These are phyloP conservation scores for Geum urbanum DNA, from an alignment of 306 rosid species.

Conservation along the genomic window DNA sequence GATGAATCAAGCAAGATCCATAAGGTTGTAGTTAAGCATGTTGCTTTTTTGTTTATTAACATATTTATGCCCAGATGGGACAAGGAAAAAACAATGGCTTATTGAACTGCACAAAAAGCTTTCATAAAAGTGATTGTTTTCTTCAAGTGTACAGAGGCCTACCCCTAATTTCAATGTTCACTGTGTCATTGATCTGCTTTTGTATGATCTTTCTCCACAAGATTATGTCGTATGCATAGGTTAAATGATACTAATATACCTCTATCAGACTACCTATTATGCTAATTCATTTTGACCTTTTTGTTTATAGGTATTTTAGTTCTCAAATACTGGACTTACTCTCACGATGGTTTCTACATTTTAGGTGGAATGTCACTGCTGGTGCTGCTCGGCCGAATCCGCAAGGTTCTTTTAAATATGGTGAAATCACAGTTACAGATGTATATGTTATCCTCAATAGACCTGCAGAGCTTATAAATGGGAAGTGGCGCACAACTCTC, in stretches of 20 bases:
- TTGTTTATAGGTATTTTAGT: not conserved
- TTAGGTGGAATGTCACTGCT: constrained; percentile 74
- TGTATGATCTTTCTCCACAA: not conserved
- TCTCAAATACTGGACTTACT: constrained; percentile 8
- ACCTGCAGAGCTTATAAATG: constrained; percentile 69
- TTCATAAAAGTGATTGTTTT: not conserved
- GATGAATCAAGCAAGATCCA: constrained; percentile 82
- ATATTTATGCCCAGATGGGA: not conserved
- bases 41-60: constrained; percentile 18
- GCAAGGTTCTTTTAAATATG: constrained; percentile 79
- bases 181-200: not conserved
- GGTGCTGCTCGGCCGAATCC: constrained; percentile 93
- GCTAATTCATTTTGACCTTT: not conserved
- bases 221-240: not conserved
- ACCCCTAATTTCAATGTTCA: not conserved
- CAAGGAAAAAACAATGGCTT: not conserved
- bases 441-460: constrained; percentile 59
- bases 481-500: constrained; percentile 76
- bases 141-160: not conserved
- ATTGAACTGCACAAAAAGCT: not conserved
- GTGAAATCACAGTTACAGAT: constrained; percentile 66
- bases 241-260: constrained; percentile 5
- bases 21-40: constrained; percentile 50
- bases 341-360: constrained; percentile 23
- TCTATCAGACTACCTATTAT: not conserved